Evolutionary conservation across 2,329 filamentous ascomycete species (phyloP), one percentile per base, ranked within the genome.

Genomic region (Cercospora berteroae): DNA sequence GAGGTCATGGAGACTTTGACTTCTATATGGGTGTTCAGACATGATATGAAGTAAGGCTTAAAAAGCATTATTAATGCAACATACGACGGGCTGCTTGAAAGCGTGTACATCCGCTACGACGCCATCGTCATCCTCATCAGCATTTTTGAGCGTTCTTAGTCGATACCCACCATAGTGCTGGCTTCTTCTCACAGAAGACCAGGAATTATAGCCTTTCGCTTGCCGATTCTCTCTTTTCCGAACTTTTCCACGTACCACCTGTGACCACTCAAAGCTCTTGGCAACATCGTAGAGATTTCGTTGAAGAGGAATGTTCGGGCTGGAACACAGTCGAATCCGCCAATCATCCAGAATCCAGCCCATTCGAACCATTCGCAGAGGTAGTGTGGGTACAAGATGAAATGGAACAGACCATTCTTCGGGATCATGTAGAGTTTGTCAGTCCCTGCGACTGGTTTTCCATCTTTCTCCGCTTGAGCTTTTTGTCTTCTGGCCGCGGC

Each of bases 301-400:
- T 97, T 98, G 58, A 96, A 71, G 55, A 97, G 75, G 77, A 98
- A 98, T 60, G 86, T 86, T 74, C 93, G 83, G 25, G 93, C 94
- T 0, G 95, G 94, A 58, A 87, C 81, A 76, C 89, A 92, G 4
- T 81, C 80, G 81, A 83, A 86, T 0, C 86, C 85, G 1, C 89
- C 86, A 72, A 91, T 86, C 78, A 97, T 86, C 83, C 90, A 93
- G 79, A 93, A 99, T 0, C 95, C 95, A 3, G 86, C 79, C 95
- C 95, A 99, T 83, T 99, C 95, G 63, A 97, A 78, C 95, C 95
- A 99, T 81, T 99, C 95, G 77, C 90, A 91, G n/a, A 96, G 84
- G 79, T 97, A 99, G 79, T 99, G 95, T 72, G 95, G 93, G 79
- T 90, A 97, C 67, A 98, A 84, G 76, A 97, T 87, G 74, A 89